Percentiles rank a stretch among this genome's conserved stretches.
phyloP scores from a whole-genome alignment of 345 rosid species.

The Dipteronia dyeriana region DNA sequence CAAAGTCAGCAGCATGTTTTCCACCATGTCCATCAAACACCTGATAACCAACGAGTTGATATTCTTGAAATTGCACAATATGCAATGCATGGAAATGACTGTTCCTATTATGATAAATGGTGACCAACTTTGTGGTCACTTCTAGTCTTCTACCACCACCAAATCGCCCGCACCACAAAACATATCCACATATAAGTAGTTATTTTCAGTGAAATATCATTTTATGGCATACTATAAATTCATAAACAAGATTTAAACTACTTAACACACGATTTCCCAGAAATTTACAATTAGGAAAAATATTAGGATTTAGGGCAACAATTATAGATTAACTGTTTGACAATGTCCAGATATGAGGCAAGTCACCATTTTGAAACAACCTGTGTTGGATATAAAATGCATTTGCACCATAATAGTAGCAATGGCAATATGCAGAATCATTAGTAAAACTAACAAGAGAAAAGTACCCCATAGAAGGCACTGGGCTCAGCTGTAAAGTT shows the following conservation, averaged over 20 bases:
- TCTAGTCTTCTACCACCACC: neutral
- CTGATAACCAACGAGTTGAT: slow-evolving; percentile 26
- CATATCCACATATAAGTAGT: neutral
- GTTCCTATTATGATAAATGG: neutral
- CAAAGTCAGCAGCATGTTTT: slow-evolving; percentile 89
- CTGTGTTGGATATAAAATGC: neutral
- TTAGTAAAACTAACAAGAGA: slow-evolving; percentile 11
- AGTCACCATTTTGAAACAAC: no score
- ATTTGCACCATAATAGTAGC: neutral
- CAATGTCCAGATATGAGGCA: neutral
- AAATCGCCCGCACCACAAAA: neutral
- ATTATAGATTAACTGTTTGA: neutral
- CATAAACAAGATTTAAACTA: neutral
- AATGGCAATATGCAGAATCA: slow-evolving; percentile 4
- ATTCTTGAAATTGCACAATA: slow-evolving; percentile 1
- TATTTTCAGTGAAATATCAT: neutral
- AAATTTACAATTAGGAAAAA: neutral
- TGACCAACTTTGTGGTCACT: neutral
- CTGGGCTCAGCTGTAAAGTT: slow-evolving; percentile 47
- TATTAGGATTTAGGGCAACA: neutral
- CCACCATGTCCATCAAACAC: slow-evolving; percentile 95
- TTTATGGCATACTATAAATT: neutral
- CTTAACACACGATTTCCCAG: neutral
- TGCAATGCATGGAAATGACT: neutral
- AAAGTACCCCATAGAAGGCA: slow-evolving; percentile 83